Evolutionary conservation across 495 filamentous ascomycete species (phyloP), one percentile per base, ranked within the genome.

Genomic region (Sordaria brevicollis): DNA sequence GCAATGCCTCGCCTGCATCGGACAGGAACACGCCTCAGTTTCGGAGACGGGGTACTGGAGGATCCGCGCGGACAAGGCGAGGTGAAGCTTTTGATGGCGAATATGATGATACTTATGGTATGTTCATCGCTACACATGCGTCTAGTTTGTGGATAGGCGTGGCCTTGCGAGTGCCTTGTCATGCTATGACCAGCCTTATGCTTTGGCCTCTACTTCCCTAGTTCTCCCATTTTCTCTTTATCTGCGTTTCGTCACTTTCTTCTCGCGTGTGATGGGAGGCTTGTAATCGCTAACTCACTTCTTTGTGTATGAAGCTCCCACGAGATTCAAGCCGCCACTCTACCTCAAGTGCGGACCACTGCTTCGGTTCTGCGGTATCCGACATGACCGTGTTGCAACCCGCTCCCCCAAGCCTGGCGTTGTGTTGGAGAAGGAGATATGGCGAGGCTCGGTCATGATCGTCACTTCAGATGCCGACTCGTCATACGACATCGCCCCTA

Each of bases 381-480:
- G 89, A 57, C 78, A 80, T 65, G 88, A 91, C 74, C 77, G 74
- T 57, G 75, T 77, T 43, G 71, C 71, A 0, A 71, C 68, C 66
- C 77, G 79, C 43, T 76, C 69, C 17, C 75, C 75, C 43, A 76
- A 74, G 68, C 71, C 79, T 38, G 80, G 74, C 41, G 79, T 80
- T 2, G 73, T 79, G 57, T 71, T 81, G 39, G 85, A 87, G 68
- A 86, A 89, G 70, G 93, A 96, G 70, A 90, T 93, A 31, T 99
- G 95, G 95, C 87, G 93, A 79, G 95, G 95, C 33, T 93, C 88
- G 70, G 84, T 98, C 34, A 91, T 99, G 92, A 95, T 98, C 69
- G 93, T 98, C 36, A 97, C 95, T 0, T 84, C 86, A 38, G 94
- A 98, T 75, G 85, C 86, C 9, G 83, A 89, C 31, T 97, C 93